Percentiles rank a stretch among this genome's conserved stretches.
These are phyloP conservation scores for Pluteus cervinus DNA, from an alignment of 768 basidiomycete species.

Conservation along the genomic window DNA sequence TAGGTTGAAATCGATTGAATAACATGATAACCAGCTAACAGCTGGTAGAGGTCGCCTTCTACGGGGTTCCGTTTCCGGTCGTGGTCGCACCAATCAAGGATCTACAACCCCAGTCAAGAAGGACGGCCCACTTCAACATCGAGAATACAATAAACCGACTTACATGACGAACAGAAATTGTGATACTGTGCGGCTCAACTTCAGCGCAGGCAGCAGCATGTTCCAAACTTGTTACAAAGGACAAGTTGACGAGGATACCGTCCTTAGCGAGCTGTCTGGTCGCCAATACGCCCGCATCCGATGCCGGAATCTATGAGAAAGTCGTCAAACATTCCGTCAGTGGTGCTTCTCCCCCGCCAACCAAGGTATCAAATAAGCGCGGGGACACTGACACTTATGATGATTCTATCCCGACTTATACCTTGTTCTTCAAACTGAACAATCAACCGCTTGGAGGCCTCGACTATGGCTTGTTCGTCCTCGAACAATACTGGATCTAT, in stretches of 20 bases:
- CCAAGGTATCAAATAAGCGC: neutral
- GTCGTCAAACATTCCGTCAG: constrained; percentile 1
- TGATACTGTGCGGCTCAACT: constrained; percentile 40
- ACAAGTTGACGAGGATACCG: constrained; percentile 44
- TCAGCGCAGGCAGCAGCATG: constrained; percentile 54
- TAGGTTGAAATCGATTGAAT: constrained; percentile 41
- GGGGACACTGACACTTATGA: constrained; percentile 41
- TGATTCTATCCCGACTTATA: constrained; percentile 30
- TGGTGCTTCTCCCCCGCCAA: constrained; percentile 2
- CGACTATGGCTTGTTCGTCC: constrained; percentile 31
- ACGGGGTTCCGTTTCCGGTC: constrained; percentile 25
- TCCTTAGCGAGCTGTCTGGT: constrained; percentile 32
- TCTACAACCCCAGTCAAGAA: neutral
- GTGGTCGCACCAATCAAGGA: constrained; percentile 1
- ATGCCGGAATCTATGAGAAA: constrained; percentile 47
- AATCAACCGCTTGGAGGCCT: constrained; percentile 34
- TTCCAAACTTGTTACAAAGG: constrained; percentile 42
- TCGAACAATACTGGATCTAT: constrained; percentile 43
- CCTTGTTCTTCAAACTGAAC: constrained; percentile 34
- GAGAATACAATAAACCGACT: constrained; percentile 15
- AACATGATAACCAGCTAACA: constrained; percentile 40
- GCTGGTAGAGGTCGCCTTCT: constrained; percentile 18
- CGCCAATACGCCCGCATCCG: constrained; percentile 45
- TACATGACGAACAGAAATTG: constrained; percentile 44
- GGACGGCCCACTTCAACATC: constrained; percentile 4